These are phyloP conservation scores for Lecanicillium sp. DNA, from an alignment of 2,329 filamentous ascomycete species.

Conservation along the genomic window DNA sequence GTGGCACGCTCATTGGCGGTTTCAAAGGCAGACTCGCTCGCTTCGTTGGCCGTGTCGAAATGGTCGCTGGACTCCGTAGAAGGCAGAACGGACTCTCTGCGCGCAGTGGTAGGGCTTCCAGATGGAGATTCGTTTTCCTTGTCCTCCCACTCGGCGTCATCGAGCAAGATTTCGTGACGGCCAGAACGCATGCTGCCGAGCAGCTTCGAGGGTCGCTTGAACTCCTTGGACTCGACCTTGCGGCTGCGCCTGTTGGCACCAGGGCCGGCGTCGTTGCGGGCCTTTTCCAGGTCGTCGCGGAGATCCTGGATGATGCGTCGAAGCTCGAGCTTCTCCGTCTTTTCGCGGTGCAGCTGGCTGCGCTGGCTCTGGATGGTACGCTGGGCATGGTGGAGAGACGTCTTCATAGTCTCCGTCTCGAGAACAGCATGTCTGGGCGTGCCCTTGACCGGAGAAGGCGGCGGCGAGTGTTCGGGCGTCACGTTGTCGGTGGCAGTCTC, in stretches of 20 bases:
- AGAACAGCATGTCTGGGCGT: conserved; percentile 85
- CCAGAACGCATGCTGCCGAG: conserved; percentile 69
- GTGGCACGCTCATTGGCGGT: conserved; percentile 72
- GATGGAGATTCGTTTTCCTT: conserved; percentile 39
- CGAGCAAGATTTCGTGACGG: conserved; percentile 69
- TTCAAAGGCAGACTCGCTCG: conserved; percentile 56
- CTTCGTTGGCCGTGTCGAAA: conserved; percentile 78
- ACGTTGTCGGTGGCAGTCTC: conserved; percentile 59
- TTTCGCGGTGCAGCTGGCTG: conserved; percentile 91
- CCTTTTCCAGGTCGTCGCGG: conserved; percentile 78
- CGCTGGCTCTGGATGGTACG: conserved; percentile 94
- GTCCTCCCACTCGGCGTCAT: conserved; percentile 89
- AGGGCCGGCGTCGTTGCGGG: conserved; percentile 45
- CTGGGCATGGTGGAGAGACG: conserved; percentile 88
- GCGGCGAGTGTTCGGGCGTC: conserved; percentile 85
- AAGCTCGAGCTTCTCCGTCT: conserved; percentile 95
- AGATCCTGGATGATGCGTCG: conserved; percentile 93
- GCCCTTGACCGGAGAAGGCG: conserved; percentile 81
- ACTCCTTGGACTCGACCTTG: conserved; percentile 56
- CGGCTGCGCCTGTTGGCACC: conserved; percentile 51
- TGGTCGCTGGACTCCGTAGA: conserved; percentile 52
- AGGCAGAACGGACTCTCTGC: conserved; percentile 3
- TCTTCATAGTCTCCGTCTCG: conserved; percentile 93
- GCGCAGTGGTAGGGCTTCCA: conserved; percentile 3
- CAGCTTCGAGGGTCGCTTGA: conserved; percentile 72